Evolutionary conservation across 768 basidiomycete species (phyloP), one percentile per base, ranked within the genome.

Genomic region (Trametes cinnabarina): DNA sequence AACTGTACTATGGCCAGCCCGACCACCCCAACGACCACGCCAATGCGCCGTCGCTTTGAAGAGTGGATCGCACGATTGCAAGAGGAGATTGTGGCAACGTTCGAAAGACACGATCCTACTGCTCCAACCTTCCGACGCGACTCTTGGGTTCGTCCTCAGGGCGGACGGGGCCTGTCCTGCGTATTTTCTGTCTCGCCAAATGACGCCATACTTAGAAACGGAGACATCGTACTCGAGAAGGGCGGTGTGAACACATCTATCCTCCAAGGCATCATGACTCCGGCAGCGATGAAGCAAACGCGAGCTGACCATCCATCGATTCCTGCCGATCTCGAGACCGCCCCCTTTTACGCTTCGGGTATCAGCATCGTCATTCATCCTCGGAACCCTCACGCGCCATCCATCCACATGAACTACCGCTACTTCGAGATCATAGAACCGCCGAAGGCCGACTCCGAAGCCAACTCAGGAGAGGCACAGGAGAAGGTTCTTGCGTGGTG

Each of bases 181-280:
- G 89, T 95, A 25, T 89, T 97, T 69, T 78, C 85, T 15, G 71
- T 39, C 5, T 15, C 76, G 32, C 75, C 79, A 30, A 67, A 77
- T 19, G 77, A 77, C 57, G 39, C 66, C 8, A 77, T 77, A 51
- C 12, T 12, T 6, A 12, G 58, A 46, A 3, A 47, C 65, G 5
- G 64, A 73, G 55, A 74, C 9, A 77, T 85, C 0, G 76, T 90
- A 25, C 85, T 98, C 65, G 96, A 98, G 72, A 98, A 98, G 72
- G 96, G 90, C 3, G 96, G 97, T 1, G 92, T 98, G 43, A 98
- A 97, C 75, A 88, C 96, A 65, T 92, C 90, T 6, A 78, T 98
- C 69, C 91, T 98, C 0, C 84, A 97, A 65, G 95, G 94, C 20
- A 76, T 76, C 19, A 85, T 99, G 4, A 91, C 95, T 0, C 94